Evolutionary conservation across 352 stramenopile species (phyloP).

Genomic region (Thraustochytrium striatum): DNA sequence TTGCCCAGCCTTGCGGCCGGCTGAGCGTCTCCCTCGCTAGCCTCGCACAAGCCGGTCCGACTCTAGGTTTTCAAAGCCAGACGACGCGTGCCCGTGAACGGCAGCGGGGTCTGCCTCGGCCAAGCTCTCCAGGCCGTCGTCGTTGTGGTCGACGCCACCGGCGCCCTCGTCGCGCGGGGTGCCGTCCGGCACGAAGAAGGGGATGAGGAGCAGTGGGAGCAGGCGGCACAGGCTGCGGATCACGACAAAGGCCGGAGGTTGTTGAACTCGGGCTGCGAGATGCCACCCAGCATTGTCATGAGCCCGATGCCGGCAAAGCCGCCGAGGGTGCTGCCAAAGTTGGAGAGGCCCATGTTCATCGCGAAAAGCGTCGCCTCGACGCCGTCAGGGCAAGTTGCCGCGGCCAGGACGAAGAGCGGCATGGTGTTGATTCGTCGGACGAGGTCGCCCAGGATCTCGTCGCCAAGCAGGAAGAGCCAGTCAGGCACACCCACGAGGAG

Average conservation of each 20-base stretch:
- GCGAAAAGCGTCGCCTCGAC: slow-evolving; percentile 79
- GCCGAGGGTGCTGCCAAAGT: slow-evolving; percentile 73
- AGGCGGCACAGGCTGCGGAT: slow-evolving; percentile 49
- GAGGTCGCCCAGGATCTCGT: slow-evolving; percentile 64
- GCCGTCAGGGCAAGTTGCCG: slow-evolving; percentile 72
- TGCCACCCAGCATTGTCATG: slow-evolving; percentile 47
- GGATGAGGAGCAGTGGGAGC: slow-evolving; percentile 48
- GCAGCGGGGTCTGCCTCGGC: too few relatives aligned
- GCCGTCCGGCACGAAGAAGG: slow-evolving; percentile 42
- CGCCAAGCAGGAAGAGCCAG: slow-evolving; percentile 74
- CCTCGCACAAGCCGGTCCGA: too few relatives aligned
- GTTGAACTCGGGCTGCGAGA: slow-evolving; percentile 37
- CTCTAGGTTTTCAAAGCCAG: too few relatives aligned
- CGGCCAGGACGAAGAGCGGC: slow-evolving; percentile 77
- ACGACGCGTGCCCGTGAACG: too few relatives aligned
- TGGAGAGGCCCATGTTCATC: slow-evolving; percentile 79
- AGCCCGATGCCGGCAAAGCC: slow-evolving; percentile 66
- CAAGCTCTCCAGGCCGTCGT: not conserved
- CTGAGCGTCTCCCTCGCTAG: too few relatives aligned
- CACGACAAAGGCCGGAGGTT: slow-evolving; percentile 43
- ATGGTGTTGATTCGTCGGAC: slow-evolving; percentile 56
- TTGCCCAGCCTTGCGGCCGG: too few relatives aligned
- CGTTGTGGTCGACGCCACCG: not conserved
- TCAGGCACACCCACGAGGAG: slow-evolving; percentile 71
- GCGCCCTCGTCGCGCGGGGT: slow-evolving; percentile 22